These are phyloP conservation scores for Kwoniella shandongensis DNA, from an alignment of 768 basidiomycete species.

Conservation along the genomic window DNA sequence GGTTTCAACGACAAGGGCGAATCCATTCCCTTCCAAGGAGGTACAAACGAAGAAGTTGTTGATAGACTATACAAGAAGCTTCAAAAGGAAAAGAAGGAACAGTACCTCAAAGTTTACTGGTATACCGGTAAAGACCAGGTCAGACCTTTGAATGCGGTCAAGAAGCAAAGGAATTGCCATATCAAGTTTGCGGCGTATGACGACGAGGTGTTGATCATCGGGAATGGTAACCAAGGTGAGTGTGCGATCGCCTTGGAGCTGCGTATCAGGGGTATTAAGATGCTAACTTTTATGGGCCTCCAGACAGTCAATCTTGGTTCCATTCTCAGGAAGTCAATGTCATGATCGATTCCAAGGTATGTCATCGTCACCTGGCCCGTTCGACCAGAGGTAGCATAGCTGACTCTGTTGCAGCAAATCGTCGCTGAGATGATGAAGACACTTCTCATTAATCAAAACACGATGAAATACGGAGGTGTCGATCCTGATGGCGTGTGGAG, in stretches of 20 bases:
- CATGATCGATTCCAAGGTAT: slow-evolving; percentile 61
- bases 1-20: slow-evolving; percentile 63
- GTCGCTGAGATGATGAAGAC: slow-evolving; percentile 62
- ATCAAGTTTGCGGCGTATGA: slow-evolving; percentile 71
- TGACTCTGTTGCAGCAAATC: slow-evolving; percentile 44
- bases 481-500: slow-evolving; percentile 64
- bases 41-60: slow-evolving; percentile 70
- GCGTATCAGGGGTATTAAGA: no score
- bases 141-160: slow-evolving; percentile 65
- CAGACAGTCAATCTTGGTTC: slow-evolving; percentile 70
- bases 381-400: not conserved
- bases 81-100: slow-evolving; percentile 57
- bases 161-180: slow-evolving; percentile 71
- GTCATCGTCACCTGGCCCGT: slow-evolving; percentile 2
- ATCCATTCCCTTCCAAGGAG: slow-evolving; percentile 67
- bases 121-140: slow-evolving; percentile 68
- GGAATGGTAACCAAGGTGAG: slow-evolving; percentile 68
- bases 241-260: slow-evolving; percentile 3
- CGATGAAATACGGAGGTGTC: slow-evolving; percentile 59
- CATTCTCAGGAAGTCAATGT: slow-evolving; percentile 71
- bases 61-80: slow-evolving; percentile 62
- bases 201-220: slow-evolving; percentile 65
- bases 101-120: slow-evolving; percentile 56
- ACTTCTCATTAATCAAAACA: slow-evolving; percentile 56
- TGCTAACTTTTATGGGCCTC: no score